Base-by-base conservation (phyloP, 805 yeast species). In the Wickerhamiella siamensis region DNA sequence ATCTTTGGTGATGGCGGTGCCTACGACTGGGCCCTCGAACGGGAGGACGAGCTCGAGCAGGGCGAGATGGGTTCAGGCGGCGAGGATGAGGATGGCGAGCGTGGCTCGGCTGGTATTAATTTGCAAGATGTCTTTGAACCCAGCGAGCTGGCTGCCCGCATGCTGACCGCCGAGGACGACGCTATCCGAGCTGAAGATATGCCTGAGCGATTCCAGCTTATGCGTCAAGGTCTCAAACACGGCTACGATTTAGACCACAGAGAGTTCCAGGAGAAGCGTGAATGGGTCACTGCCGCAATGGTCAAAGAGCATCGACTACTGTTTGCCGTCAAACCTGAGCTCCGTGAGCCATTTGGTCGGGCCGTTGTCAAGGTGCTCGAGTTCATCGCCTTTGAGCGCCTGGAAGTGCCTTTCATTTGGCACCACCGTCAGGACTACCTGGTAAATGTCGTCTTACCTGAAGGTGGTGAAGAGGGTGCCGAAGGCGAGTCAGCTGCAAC, bases 1-100 rank as follows among this genome's bases (percentile, higher is more conserved):
- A 83, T 91, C 12, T 91, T 91, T 58, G 98, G 98, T 50, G 93
- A 86, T 59, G 98, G 98, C 40, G 86, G 78, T 49, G 96, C 88
- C 56, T 91, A 91, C 61, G 95, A 83, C 43, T 91, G 98, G 97
- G 98, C 98, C 10, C 67, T 91, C 42, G 95, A 84, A 55, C 91
- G 83, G 22, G 95, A 87, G 62, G 77, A 74, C n/a, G 71, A 67
- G 38, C 54, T 43, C n/a, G 54, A 50, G 17, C 57, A 49, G 20
- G 39, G 36, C 9, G 36, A 26, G 12, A 17, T 18, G 18, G 21
- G 34, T 17, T 20, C 17, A 9, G 60, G 53, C 16, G 40, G 43
- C 19, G 62, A 57, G 34, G 60, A 51, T 10, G 62, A 51, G 21
- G 66, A 60, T 24, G 22, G 31, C 5, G 33, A 39, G 20, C 36